Conservation (phyloP, 2,329 filamentous ascomycete species). For the Pseudonectria buxi region DNA sequence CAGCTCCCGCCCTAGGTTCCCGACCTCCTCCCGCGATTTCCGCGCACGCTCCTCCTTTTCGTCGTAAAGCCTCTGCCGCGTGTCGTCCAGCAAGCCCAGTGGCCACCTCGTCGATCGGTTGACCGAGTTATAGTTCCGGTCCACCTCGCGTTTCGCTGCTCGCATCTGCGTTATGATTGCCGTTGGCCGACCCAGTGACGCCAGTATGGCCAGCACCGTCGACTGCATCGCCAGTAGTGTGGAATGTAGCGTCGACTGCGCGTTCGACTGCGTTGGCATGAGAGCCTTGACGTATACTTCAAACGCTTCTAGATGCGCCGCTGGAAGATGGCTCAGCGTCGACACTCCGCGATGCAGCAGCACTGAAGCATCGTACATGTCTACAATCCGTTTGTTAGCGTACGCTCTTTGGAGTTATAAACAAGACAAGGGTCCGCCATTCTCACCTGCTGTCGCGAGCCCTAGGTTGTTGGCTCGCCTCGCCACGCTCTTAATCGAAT, state of each 20-base stretch:
- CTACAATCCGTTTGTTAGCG: slow-evolving; percentile 33
- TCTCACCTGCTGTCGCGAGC: slow-evolving; percentile 54
- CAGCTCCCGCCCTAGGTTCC: slow-evolving; percentile 71
- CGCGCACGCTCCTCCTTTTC: slow-evolving; percentile 78
- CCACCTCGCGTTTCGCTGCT: slow-evolving; percentile 66
- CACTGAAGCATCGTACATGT: slow-evolving; percentile 61
- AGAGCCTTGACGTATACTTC: slow-evolving; percentile 63
- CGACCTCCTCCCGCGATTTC: slow-evolving; percentile 62
- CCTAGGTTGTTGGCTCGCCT: slow-evolving; percentile 70
- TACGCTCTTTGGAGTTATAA: slow-evolving; percentile 8
- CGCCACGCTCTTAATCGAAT: slow-evolving; percentile 74
- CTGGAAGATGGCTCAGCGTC: slow-evolving; percentile 61
- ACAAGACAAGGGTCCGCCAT: not conserved
- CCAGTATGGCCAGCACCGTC: slow-evolving; percentile 74
- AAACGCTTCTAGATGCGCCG: slow-evolving; percentile 61
- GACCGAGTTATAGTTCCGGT: slow-evolving; percentile 70
- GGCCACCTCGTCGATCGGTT: slow-evolving; percentile 73
- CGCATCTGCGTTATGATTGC: slow-evolving; percentile 70
- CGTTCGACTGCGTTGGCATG: slow-evolving; percentile 63
- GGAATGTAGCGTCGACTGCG: slow-evolving; percentile 66
- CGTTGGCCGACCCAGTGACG: slow-evolving; percentile 71
- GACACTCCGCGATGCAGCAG: slow-evolving; percentile 46
- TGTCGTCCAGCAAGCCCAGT: slow-evolving; percentile 77
- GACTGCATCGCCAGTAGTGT: slow-evolving; percentile 73
- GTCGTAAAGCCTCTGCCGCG: slow-evolving; percentile 70